Percentiles rank a stretch among this genome's conserved stretches.
These are phyloP conservation scores for Euphorbia pulcherrima DNA, from an alignment of 345 rosid species.

Conservation along the genomic window DNA sequence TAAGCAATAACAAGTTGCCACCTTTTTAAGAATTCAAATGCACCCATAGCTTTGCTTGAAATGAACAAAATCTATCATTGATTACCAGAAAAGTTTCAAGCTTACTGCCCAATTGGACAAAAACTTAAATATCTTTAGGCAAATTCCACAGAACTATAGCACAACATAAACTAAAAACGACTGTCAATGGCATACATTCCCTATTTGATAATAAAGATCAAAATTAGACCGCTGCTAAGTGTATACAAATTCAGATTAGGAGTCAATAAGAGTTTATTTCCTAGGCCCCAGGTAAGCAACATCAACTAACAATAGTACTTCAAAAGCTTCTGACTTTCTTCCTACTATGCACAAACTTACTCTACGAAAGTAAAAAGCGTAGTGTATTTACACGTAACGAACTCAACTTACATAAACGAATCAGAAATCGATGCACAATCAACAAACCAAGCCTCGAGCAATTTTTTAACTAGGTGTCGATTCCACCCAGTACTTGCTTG, in stretches of 20 bases:
- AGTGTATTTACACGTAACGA: constrained; percentile 41
- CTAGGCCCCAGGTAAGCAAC: no score
- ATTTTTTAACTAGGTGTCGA: background rate
- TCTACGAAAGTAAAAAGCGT: constrained; percentile 10
- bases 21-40: background rate
- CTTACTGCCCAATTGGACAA: background rate
- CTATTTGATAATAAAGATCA: background rate
- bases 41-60: background rate
- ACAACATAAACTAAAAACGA: background rate
- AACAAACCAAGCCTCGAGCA: constrained; percentile 11
- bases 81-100: background rate
- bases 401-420: constrained; percentile 13
- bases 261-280: constrained; percentile 1
- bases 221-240: constrained; percentile 10
- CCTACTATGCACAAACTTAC: constrained; percentile 41
- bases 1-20: background rate
- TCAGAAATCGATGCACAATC: constrained; percentile 17
- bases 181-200: background rate
- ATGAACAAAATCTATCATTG: background rate
- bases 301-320: constrained; percentile 1
- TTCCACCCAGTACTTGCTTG: constrained; percentile 24
- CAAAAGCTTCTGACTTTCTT: constrained; percentile 19
- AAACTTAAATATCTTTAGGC: background rate
- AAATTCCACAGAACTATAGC: background rate
- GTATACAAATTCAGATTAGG: constrained; percentile 18